A percentile compares a stretch with the other conserved stretches of the same genome.
Evolutionary conservation across 805 yeast genomes (phyloP).

Genomic region (Trichomonascus vanleenenianus): DNA sequence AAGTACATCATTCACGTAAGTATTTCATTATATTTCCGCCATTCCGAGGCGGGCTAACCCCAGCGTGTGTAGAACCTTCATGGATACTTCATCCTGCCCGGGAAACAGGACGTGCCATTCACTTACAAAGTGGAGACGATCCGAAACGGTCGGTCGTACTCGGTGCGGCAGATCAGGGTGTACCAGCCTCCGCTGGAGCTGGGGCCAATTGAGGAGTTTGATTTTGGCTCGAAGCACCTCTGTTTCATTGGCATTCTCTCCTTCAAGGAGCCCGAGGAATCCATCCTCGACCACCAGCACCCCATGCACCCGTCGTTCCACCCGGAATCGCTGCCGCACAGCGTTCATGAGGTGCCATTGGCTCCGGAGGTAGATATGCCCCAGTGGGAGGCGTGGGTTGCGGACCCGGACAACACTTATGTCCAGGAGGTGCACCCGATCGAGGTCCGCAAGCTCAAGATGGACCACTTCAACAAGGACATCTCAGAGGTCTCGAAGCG

Average conservation of each 20-base stretch:
- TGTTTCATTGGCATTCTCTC: conserved; percentile 16
- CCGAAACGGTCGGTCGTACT: conserved; percentile 23
- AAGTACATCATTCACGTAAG: conserved; percentile 15
- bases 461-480: conserved; percentile 15
- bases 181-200: conserved; percentile 20
- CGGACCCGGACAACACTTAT: conserved; percentile 7
- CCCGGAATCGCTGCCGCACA: conserved; percentile 7
- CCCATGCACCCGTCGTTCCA: conserved; percentile 13
- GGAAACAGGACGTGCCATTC: conserved; percentile 23
- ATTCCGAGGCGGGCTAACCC: not conserved
- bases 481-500: conserved; percentile 13
- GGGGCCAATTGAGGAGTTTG: conserved; percentile 11
- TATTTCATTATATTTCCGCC: too few relatives aligned
- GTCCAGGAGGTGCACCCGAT: conserved; percentile 22
- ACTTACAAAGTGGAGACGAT: conserved; percentile 21
- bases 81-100: conserved; percentile 25
- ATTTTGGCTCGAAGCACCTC: conserved; percentile 13
- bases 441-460: conserved; percentile 24
- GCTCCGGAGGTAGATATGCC: conserved; percentile 25
- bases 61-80: conserved; percentile 16
- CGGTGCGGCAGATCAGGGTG: conserved; percentile 21
- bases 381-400: conserved; percentile 15
- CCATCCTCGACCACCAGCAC: conserved; percentile 11
- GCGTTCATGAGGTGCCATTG: conserved; percentile 12
- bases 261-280: conserved; percentile 12